Conservation (phyloP, 116 monocot species). For the Papilionanthe hybrid region DNA sequence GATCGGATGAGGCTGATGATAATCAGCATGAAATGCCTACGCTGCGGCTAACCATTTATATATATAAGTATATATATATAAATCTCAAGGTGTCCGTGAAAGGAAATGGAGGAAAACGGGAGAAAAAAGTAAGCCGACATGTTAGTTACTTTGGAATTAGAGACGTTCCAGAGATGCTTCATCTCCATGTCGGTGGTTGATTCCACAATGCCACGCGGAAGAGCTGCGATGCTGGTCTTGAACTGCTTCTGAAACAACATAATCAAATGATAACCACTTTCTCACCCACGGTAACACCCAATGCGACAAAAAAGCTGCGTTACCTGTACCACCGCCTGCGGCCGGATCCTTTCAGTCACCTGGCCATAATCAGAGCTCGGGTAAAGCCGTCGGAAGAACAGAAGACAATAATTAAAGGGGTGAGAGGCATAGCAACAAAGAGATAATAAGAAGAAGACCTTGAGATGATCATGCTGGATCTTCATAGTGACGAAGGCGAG, state of each 20-base stretch:
- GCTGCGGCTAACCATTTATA: no score
- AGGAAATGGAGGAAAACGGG: neutral
- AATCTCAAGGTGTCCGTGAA: neutral
- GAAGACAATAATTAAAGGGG: neutral
- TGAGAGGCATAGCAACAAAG: neutral
- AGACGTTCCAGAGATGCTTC: slow-evolving; percentile 49
- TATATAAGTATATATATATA: no score
- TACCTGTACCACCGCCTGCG: slow-evolving; percentile 14
- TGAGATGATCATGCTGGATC: slow-evolving; percentile 65
- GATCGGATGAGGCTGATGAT: neutral
- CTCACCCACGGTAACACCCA: neutral
- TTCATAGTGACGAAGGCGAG: slow-evolving; percentile 43
- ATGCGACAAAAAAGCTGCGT: neutral
- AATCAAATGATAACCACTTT: neutral
- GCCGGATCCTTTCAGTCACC: slow-evolving; percentile 24
- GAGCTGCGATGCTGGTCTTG: slow-evolving; percentile 15
- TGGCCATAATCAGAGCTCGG: slow-evolving; percentile 6
- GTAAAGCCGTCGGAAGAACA: neutral
- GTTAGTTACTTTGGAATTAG: slow-evolving; percentile 21
- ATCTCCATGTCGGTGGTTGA: slow-evolving; percentile 60
- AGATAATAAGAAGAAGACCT: slow-evolving; percentile 27
- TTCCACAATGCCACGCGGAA: slow-evolving; percentile 68
- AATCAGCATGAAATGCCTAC: no score
- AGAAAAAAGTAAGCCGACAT: neutral
- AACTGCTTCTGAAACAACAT: slow-evolving; percentile 22